These are phyloP conservation scores for Verticillium nonalfalfae DNA, from an alignment of 2,329 filamentous ascomycete genomes.

Conservation along the genomic window DNA sequence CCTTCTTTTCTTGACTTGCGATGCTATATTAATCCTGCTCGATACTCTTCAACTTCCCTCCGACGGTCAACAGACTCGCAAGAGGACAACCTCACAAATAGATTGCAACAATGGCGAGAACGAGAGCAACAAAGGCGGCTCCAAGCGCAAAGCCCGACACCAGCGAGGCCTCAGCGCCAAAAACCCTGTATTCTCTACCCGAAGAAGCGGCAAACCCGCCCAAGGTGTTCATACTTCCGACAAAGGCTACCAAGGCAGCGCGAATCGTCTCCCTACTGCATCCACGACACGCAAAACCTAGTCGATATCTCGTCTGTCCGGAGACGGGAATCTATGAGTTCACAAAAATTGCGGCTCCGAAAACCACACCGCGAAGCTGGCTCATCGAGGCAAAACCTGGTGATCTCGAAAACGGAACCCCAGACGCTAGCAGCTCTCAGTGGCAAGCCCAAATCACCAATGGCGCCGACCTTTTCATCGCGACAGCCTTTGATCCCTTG, in stretches of 20 bases:
- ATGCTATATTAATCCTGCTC: neutral
- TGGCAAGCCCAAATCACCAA: slow-evolving; percentile 41
- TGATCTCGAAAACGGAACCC: slow-evolving; percentile 11
- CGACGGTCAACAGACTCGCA: neutral
- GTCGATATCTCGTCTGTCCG: slow-evolving; percentile 57
- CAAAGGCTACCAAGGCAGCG: slow-evolving; percentile 43
- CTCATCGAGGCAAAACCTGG: slow-evolving; percentile 37
- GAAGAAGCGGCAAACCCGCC: slow-evolving; percentile 35
- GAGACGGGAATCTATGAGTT: slow-evolving; percentile 60
- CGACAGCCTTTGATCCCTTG: slow-evolving; percentile 76
- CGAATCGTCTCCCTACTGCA: slow-evolving; percentile 55
- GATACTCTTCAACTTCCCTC: too few relatives aligned
- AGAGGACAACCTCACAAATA: neutral
- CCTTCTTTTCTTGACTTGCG: neutral
- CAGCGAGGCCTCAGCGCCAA: slow-evolving; percentile 17
- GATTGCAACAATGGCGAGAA: slow-evolving; percentile 37
- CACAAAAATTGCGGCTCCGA: slow-evolving; percentile 48
- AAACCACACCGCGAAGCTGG: slow-evolving; percentile 54
- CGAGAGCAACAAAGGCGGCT: slow-evolving; percentile 35
- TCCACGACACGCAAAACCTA: slow-evolving; percentile 46
- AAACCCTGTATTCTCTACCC: slow-evolving; percentile 32
- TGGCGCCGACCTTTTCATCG: slow-evolving; percentile 70
- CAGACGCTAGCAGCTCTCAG: slow-evolving; percentile 9
- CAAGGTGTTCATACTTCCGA: slow-evolving; percentile 56
- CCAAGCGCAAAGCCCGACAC: slow-evolving; percentile 22